Evolutionary conservation across 1,284 basidiomycete species (phyloP).

Genomic region (Chiua sp.): DNA sequence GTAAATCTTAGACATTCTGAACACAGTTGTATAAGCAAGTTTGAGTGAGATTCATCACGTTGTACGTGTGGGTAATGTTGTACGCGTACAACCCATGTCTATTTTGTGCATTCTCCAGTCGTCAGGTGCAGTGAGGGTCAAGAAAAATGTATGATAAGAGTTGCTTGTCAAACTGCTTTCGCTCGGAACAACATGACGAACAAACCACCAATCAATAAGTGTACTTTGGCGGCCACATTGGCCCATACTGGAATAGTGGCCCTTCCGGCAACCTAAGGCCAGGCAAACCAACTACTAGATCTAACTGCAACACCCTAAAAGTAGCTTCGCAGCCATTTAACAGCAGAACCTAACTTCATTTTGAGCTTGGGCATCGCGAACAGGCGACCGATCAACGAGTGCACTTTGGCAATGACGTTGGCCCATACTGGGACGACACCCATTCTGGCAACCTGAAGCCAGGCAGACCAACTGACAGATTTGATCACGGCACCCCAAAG

Average conservation of each 20-base stretch:
- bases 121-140: not conserved
- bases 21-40: too few relatives aligned
- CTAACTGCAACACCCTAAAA: slow-evolving; percentile 17
- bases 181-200: not conserved
- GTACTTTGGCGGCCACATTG: not conserved
- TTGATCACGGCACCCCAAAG: slow-evolving; percentile 16
- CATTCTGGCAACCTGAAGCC: slow-evolving; percentile 21
- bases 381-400: too few relatives aligned
- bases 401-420: too few relatives aligned
- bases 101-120: not conserved
- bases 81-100: not conserved
- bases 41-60: too few relatives aligned
- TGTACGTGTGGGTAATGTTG: too few relatives aligned
- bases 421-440: slow-evolving; percentile 10
- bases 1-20: too few relatives aligned
- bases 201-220: not conserved
- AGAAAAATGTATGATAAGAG: not conserved
- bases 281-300: slow-evolving; percentile 15
- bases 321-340: slow-evolving; percentile 15
- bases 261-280: slow-evolving; percentile 21
- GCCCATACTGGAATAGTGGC: slow-evolving; percentile 9
- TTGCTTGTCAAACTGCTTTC: not conserved
- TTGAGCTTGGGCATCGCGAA: too few relatives aligned
- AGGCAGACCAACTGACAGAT: slow-evolving; percentile 17
- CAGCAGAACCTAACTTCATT: slow-evolving; percentile 8